Evolutionary conservation across 352 stramenopile species (phyloP).

Genomic region (Aphanomyces cochlioides): DNA sequence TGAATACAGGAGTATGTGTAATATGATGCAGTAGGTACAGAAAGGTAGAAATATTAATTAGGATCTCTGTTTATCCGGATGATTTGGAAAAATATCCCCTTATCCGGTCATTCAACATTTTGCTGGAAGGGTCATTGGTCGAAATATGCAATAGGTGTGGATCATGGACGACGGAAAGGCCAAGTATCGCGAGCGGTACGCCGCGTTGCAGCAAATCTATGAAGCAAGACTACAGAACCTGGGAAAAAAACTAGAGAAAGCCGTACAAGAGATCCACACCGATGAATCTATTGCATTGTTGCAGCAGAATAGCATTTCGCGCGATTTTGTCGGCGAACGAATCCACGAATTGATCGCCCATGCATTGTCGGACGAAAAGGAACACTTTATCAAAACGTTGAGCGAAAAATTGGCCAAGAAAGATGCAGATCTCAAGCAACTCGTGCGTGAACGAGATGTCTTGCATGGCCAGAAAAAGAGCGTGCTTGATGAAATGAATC

Average conservation of each 20-base stretch:
- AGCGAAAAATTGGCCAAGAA: conserved; percentile 70
- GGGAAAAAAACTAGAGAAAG: conserved; percentile 46
- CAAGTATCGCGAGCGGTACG: conserved; percentile 68
- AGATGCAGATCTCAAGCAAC: conserved; percentile 54
- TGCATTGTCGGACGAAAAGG: conserved; percentile 59
- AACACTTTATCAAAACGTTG: conserved; percentile 69
- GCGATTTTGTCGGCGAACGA: conserved; percentile 54
- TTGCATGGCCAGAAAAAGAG: conserved; percentile 48
- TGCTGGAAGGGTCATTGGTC: not conserved
- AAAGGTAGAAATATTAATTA: not conserved
- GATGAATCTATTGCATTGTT: conserved; percentile 61
- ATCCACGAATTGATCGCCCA: conserved; percentile 65
- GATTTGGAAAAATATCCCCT: not conserved
- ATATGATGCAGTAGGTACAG: not conserved
- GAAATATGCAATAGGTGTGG: not conserved
- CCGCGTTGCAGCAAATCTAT: conserved; percentile 63
- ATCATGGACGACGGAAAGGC: conserved; percentile 46
- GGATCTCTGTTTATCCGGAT: not conserved
- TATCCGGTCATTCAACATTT: conserved; percentile 1
- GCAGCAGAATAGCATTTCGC: conserved; percentile 59
- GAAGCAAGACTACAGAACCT: conserved; percentile 64
- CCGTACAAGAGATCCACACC: conserved; percentile 49
- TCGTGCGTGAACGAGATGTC: conserved; percentile 44
- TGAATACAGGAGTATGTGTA: too few species aligned
- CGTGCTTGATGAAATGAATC: conserved; percentile 42